These are phyloP conservation scores for Globisporangium nunn DNA, from an alignment of 352 stramenopile species.

Conservation along the genomic window DNA sequence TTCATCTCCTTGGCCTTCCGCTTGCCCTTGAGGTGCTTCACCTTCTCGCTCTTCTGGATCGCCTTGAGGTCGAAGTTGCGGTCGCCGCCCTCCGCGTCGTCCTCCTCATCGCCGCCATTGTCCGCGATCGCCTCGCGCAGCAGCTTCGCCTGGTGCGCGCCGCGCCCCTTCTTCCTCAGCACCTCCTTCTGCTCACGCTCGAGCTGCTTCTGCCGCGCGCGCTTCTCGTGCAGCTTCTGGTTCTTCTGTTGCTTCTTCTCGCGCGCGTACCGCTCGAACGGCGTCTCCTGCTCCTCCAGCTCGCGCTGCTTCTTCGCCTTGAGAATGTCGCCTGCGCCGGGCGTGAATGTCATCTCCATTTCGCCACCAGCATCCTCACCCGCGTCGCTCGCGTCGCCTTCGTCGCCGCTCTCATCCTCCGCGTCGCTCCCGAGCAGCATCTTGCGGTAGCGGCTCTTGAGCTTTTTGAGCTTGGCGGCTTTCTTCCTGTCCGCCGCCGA, in stretches of 20 bases:
- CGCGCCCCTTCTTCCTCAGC: conserved; percentile 53
- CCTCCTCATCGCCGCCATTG: conserved; percentile 25
- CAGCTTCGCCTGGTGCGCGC: conserved; percentile 36
- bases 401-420: conserved; percentile 48
- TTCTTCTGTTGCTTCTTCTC: conserved; percentile 87
- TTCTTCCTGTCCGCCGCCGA: conserved; percentile 37
- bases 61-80: conserved; percentile 86
- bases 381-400: conserved; percentile 12
- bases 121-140: conserved; percentile 54
- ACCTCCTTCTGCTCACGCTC: conserved; percentile 58
- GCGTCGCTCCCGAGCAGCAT: conserved; percentile 69
- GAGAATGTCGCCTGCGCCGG: conserved; percentile 56
- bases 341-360: conserved; percentile 85
- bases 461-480: conserved; percentile 62
- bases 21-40: conserved; percentile 71
- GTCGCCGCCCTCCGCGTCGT: conserved; percentile 32
- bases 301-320: conserved; percentile 74
- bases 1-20: conserved; percentile 69
- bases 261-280: conserved; percentile 75
- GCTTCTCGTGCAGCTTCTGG: conserved; percentile 76
- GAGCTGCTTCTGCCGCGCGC: conserved; percentile 45
- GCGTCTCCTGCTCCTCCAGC: conserved; percentile 70
- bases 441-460: conserved; percentile 75
- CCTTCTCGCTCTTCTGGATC: conserved; percentile 66
- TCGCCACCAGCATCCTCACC: conserved; percentile 28